phyloP scores from a whole-genome alignment of 139 green algal genomes.

The Micractinium sp. region DNA sequence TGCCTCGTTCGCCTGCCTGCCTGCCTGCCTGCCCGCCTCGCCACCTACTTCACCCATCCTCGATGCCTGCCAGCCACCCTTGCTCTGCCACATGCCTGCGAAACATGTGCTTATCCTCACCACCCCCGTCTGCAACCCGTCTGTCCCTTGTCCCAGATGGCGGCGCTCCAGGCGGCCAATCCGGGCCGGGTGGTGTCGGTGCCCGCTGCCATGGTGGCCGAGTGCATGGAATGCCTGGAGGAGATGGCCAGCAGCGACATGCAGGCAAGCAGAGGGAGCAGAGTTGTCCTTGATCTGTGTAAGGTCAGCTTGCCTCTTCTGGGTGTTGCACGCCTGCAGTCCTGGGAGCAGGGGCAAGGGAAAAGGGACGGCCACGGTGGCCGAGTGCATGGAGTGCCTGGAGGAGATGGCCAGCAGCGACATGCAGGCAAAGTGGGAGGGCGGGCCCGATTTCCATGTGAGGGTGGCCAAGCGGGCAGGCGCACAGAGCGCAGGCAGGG shows the following conservation, averaged over 20 bases:
- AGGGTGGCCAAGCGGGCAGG: no score
- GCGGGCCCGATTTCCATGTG: no score
- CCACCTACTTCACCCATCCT: no score
- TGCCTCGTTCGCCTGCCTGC: neutral
- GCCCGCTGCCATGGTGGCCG: constrained; percentile 14
- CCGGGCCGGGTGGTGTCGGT: constrained; percentile 29
- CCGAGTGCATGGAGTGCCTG: constrained; percentile 16
- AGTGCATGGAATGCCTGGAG: constrained; percentile 31
- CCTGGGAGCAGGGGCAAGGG: neutral
- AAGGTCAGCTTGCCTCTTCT: no score
- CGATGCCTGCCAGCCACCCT: neutral
- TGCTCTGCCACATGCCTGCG: neutral
- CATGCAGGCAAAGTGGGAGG: neutral
- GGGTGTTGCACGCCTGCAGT: no score
- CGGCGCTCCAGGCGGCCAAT: constrained; percentile 24
- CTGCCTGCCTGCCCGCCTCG: no score
- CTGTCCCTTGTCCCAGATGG: constrained; percentile 13
- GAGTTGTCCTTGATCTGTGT: no score
- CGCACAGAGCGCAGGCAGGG: no score
- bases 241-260: constrained; percentile 10
- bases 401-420: constrained; percentile 16
- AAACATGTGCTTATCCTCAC: neutral
- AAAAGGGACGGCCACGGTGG: neutral
- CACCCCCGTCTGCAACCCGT: neutral
- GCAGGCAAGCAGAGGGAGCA: neutral